Evolutionary conservation across 2,329 filamentous ascomycete genomes (phyloP).

Genomic region (Bipolaris victoriae): DNA sequence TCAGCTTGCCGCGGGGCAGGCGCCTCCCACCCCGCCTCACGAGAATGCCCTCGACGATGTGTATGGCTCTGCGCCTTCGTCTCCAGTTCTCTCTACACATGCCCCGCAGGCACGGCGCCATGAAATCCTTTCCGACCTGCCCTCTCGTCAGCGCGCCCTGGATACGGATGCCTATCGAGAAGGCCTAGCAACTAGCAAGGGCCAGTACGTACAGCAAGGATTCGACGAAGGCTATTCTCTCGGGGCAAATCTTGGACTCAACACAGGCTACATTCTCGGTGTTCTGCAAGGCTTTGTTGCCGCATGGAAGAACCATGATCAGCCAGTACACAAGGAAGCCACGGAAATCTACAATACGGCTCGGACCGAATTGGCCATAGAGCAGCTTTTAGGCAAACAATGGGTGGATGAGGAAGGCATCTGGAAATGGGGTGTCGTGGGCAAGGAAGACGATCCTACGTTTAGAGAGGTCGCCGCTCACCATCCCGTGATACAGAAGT

Average conservation of each 20-base stretch:
- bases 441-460: slow-evolving; percentile 43
- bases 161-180: slow-evolving; percentile 89
- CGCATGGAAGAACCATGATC: slow-evolving; percentile 50
- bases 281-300: slow-evolving; percentile 73
- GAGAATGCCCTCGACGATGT: slow-evolving; percentile 53
- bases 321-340: slow-evolving; percentile 36
- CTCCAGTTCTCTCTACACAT: slow-evolving; percentile 35
- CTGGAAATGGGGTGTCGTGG: slow-evolving; percentile 68
- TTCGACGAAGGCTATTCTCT: slow-evolving; percentile 92
- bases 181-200: slow-evolving; percentile 79
- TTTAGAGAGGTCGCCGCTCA: slow-evolving; percentile 61
- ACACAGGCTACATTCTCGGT: slow-evolving; percentile 76
- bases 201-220: slow-evolving; percentile 76
- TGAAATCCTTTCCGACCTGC: slow-evolving; percentile 71
- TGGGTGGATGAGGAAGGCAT: slow-evolving; percentile 74
- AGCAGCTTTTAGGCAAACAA: slow-evolving; percentile 67
- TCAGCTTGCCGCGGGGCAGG: slow-evolving; percentile 37
- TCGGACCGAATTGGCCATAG: slow-evolving; percentile 64
- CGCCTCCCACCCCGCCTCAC: slow-evolving; percentile 43
- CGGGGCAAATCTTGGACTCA: slow-evolving; percentile 78
- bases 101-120: slow-evolving; percentile 13
- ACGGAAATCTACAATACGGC: slow-evolving; percentile 53
- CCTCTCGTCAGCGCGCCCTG: slow-evolving; percentile 75
- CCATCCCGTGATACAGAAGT: slow-evolving; percentile 71
- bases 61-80: slow-evolving; percentile 54